Evolutionary conservation across 805 yeast genomes (phyloP).

Genomic region (Lipomyces sp.): DNA sequence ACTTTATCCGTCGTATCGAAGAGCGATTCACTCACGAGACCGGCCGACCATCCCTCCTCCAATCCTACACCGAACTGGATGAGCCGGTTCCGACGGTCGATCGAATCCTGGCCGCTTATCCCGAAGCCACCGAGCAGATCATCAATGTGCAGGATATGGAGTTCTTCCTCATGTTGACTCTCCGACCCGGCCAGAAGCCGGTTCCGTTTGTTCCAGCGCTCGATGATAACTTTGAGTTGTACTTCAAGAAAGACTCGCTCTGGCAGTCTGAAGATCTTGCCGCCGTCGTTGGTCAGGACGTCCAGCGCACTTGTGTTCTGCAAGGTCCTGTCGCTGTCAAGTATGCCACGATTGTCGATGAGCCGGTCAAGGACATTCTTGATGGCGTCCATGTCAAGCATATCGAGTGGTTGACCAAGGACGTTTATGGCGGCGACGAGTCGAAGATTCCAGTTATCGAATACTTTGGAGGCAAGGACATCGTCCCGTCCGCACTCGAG

Average conservation of each 20-base stretch:
- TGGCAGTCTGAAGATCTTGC: constrained; percentile 99
- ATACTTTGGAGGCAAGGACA: constrained; percentile 76
- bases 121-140: constrained; percentile 77
- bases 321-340: constrained; percentile 99
- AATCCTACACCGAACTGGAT: constrained; percentile 69
- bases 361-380: constrained; percentile 89
- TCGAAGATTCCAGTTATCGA: constrained; percentile 84
- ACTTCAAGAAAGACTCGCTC: constrained; percentile 97
- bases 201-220: constrained; percentile 96
- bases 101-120: constrained; percentile 67
- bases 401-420: constrained; percentile 63
- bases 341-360: constrained; percentile 82
- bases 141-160: constrained; percentile 95
- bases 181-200: constrained; percentile 89
- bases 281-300: constrained; percentile 94
- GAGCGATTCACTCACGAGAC: constrained; percentile 79
- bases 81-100: constrained; percentile 67
- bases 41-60: constrained; percentile 64
- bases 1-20: constrained; percentile 89
- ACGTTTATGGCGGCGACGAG: constrained; percentile 71
- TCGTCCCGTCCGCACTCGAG: constrained; percentile 43
- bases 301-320: constrained; percentile 97
- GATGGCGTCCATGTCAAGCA: constrained; percentile 92
- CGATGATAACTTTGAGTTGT: constrained; percentile 91
- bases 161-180: constrained; percentile 81